Percentiles rank a stretch among this genome's conserved stretches.
These are phyloP conservation scores for Candida easanensis DNA, from an alignment of 805 yeast species.

Conservation along the genomic window DNA sequence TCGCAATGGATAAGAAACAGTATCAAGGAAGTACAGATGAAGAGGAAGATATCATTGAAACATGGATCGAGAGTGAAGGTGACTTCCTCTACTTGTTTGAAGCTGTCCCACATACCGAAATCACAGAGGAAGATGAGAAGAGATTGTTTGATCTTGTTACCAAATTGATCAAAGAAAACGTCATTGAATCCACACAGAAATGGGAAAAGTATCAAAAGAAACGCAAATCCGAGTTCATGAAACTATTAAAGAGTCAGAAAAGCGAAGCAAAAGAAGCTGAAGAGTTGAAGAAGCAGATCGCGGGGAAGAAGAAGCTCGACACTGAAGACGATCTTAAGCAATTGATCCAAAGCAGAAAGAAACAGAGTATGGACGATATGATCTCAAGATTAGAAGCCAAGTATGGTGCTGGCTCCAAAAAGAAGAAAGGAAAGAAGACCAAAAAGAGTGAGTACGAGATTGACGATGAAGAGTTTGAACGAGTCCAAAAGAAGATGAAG, in stretches of 20 bases:
- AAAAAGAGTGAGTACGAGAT: constrained; percentile 32
- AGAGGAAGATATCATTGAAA: constrained; percentile 55
- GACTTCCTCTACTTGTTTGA: constrained; percentile 71
- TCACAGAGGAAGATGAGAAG: constrained; percentile 54
- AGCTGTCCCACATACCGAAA: constrained; percentile 72
- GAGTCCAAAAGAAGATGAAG: constrained; percentile 25
- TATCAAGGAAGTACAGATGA: constrained; percentile 68
- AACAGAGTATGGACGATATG: constrained; percentile 41
- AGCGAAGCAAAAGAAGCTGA: constrained; percentile 68
- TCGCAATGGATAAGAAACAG: constrained; percentile 61
- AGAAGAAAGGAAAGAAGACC: constrained; percentile 25
- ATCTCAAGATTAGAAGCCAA: constrained; percentile 48
- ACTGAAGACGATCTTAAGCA: constrained; percentile 42
- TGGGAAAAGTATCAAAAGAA: constrained; percentile 52
- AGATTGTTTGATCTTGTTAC: constrained; percentile 55
- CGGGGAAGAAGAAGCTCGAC: constrained; percentile 30
- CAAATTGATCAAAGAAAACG: constrained; percentile 38
- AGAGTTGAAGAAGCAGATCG: constrained; percentile 38
- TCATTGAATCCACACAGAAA: constrained; percentile 37
- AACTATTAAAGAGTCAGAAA: constrained; percentile 48
- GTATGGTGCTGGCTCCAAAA: constrained; percentile 38
- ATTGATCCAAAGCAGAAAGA: constrained; percentile 48
- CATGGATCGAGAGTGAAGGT: constrained; percentile 59
- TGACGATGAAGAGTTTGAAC: constrained; percentile 50
- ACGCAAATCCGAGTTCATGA: constrained; percentile 44